Percentiles rank a stretch among this genome's conserved stretches.
Evolutionary conservation across 2,329 filamentous ascomycete species (phyloP).

Genomic region (Scolecobasidium constrictum): DNA sequence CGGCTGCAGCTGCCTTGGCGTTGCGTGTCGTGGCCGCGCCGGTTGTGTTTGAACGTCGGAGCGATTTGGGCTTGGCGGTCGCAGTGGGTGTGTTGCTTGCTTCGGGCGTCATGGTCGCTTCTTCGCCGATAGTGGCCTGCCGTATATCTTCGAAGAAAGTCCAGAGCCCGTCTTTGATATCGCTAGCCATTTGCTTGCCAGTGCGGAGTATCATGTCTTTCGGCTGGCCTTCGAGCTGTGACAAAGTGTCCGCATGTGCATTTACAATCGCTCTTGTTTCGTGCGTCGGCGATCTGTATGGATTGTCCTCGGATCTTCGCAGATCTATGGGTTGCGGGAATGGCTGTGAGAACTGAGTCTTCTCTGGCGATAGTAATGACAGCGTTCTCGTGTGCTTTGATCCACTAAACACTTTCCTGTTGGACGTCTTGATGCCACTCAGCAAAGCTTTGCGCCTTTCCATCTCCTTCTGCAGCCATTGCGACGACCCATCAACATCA

Average conservation of each 20-base stretch:
- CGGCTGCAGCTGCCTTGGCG: background rate
- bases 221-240: conserved; percentile 3
- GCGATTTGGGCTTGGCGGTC: background rate
- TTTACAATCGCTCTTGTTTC: conserved; percentile 19
- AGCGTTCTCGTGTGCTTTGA: conserved; percentile 54
- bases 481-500: conserved; percentile 32
- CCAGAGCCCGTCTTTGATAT: conserved; percentile 81
- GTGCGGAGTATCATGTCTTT: conserved; percentile 25
- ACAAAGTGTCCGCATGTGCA: conserved; percentile 15
- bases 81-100: background rate
- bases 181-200: conserved; percentile 71
- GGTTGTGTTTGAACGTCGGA: background rate
- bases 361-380: conserved; percentile 66
- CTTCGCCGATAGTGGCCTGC: conserved; percentile 92
- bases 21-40: background rate
- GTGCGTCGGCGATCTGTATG: conserved; percentile 13
- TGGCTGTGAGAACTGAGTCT: conserved; percentile 22
- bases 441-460: conserved; percentile 64
- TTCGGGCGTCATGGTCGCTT: conserved; percentile 44
- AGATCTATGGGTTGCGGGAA: conserved; percentile 28
- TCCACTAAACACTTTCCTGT: conserved; percentile 48
- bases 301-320: conserved; percentile 18
- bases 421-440: conserved; percentile 33
- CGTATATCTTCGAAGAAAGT: conserved; percentile 93
- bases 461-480: conserved; percentile 47